Conservation (phyloP, 441 rosid species). For the Erysimum pusillum region DNA sequence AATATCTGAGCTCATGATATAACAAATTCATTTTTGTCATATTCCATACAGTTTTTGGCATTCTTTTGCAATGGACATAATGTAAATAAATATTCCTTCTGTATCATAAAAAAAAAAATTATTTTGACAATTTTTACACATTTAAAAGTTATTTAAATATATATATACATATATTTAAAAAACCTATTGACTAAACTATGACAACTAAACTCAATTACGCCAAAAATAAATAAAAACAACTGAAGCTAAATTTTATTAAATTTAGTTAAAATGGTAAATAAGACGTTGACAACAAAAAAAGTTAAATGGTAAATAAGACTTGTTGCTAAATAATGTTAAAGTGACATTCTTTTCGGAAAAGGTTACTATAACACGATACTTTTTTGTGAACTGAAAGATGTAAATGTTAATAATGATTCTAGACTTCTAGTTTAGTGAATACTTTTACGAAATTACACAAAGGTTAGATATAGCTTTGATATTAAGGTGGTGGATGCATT, state of each 20-base stretch:
- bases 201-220: neutral
- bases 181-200: neutral
- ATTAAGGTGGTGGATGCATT: conserved; percentile 24
- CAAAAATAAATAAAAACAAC: neutral
- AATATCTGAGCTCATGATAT: conserved; percentile 37
- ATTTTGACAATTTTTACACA: neutral
- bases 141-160: neutral
- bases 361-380: neutral
- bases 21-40: conserved; percentile 32
- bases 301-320: neutral
- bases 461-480: conserved; percentile 1
- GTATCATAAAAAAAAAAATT: neutral
- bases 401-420: neutral
- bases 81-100: neutral
- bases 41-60: conserved; percentile 2
- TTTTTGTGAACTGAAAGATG: neutral
- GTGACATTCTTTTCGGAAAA: neutral
- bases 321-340: neutral
- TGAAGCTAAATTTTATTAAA: neutral
- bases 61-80: neutral
- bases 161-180: neutral
- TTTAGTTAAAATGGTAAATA: neutral
- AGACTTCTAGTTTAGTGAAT: neutral
- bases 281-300: no score
- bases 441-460: neutral